These are phyloP conservation scores for Begonia peltatifolia DNA, from an alignment of 306 rosid genomes.

Conservation along the genomic window DNA sequence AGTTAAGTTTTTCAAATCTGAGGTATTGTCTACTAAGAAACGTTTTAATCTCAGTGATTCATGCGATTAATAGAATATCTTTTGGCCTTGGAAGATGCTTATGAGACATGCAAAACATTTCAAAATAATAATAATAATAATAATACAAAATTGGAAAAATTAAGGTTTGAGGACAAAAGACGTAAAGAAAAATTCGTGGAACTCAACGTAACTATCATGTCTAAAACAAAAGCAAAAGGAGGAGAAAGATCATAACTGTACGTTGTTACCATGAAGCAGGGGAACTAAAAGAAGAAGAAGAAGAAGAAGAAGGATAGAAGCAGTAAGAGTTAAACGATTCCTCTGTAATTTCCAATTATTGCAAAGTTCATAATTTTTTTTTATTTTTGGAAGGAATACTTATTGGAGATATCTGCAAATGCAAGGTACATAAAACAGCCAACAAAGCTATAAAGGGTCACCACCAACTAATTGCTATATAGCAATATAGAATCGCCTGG, in stretches of 20 bases:
- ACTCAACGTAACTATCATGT: neutral
- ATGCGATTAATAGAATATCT: too few species aligned
- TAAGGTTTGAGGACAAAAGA: conserved; percentile 4
- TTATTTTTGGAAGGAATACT: conserved; percentile 29
- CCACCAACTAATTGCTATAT: conserved; percentile 24
- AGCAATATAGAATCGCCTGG: conserved; percentile 23
- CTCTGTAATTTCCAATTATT: conserved; percentile 1
- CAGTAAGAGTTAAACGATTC: neutral
- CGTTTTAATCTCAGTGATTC: too few species aligned
- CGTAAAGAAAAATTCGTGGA: conserved; percentile 10
- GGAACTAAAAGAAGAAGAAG: neutral
- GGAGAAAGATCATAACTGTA: conserved; percentile 8
- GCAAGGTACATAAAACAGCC: conserved; percentile 35
- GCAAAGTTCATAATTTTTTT: neutral
- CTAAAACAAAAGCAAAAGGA: conserved; percentile 8
- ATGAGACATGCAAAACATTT: too few species aligned
- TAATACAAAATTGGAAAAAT: neutral
- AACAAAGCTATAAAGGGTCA: conserved; percentile 48
- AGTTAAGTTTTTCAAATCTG: too few species aligned
- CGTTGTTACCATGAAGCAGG: conserved; percentile 5
- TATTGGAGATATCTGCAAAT: conserved; percentile 27
- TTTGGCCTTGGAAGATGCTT: too few species aligned
- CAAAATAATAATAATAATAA: neutral
- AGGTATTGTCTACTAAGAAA: too few species aligned
- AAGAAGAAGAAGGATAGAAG: neutral